Evolutionary conservation across 495 filamentous ascomycete species (phyloP), one percentile per base, ranked within the genome.

Genomic region (Podospora anserina): DNA sequence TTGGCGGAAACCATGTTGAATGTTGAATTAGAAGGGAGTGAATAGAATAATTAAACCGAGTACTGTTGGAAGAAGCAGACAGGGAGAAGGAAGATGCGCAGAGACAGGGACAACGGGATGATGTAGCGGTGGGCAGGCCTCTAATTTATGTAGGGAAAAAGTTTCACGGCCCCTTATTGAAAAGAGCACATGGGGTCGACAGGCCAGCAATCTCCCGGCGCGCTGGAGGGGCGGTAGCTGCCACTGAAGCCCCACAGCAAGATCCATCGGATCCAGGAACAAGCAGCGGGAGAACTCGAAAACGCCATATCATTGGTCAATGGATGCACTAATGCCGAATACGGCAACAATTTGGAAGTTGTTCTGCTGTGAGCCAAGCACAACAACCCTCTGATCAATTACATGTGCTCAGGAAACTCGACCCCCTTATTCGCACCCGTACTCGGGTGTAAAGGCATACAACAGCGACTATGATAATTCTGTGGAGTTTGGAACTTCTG

Each of bases 1-100:
- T 63, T 66, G 66, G 89, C 84, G 72, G 91, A 83, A 90, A 94
- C 96, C 74, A 78, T 86, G 70, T 68, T 70, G 71, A 67, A 68
- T 65, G 30, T 53, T 49, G 54, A 26, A 58, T 62, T 57, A 60
- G 55, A 57, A 20, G 55, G 28, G 34, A 66, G 58, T 55, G 67
- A 66, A 71, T 23, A 23, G 11, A 63, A 66, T 57, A 23, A 59
- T 57, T 30, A 62, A 62, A 62, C 16, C 26, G 19, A 62, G 16
- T 26, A 49, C 19, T 62, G 23, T 28, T 27, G 5, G 23, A 11
- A 30, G 13, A 62, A 30, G 60, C 23, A 32, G 5, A 55, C 57
- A 11, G 23, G 16, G 57, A 30, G 20, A 32, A 4, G 54, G 23
- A 18, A 65, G 18, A 64, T 20, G n/a, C 18, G 28, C 61, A 34